Conservation (phyloP, 352 stramenopile species). For the Halophytophthora polymorphica region DNA sequence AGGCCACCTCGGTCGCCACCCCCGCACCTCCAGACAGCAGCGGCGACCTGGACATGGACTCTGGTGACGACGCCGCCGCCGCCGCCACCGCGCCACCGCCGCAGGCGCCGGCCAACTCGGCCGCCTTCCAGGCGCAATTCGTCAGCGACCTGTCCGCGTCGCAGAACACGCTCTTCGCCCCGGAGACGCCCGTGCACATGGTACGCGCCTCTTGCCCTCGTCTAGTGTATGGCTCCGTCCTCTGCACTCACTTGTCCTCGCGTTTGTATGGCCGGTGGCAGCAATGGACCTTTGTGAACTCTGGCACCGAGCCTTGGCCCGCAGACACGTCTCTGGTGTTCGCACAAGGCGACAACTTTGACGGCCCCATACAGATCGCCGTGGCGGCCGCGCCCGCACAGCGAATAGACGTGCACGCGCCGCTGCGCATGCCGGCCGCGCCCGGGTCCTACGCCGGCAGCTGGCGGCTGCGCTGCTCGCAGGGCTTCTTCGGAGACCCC, state of each 20-base stretch:
- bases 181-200: conserved; percentile 52
- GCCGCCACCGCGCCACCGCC: conserved; percentile 4
- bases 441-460: conserved; percentile 65
- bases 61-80: conserved; percentile 14
- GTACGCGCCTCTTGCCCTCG: conserved; percentile 16
- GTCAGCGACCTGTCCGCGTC: conserved; percentile 63
- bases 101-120: conserved; percentile 22
- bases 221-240: background rate
- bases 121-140: conserved; percentile 49
- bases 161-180: conserved; percentile 52
- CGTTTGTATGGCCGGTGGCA: conserved; percentile 14
- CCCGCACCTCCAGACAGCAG: conserved; percentile 14
- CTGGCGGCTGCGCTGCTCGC: conserved; percentile 64
- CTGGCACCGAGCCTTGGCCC: conserved; percentile 51
- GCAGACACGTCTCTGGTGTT: conserved; percentile 60
- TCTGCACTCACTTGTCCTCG: background rate
- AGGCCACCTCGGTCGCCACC: conserved; percentile 21
- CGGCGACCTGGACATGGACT: conserved; percentile 62
- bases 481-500: conserved; percentile 71
- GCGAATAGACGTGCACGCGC: conserved; percentile 62
- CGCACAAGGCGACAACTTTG: conserved; percentile 59
- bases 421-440: conserved; percentile 52
- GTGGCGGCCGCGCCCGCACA: conserved; percentile 38
- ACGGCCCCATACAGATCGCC: conserved; percentile 50
- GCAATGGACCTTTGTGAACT: conserved; percentile 83